phyloP scores from a whole-genome alignment of 768 basidiomycete genomes.

The Suillus subaureus region DNA sequence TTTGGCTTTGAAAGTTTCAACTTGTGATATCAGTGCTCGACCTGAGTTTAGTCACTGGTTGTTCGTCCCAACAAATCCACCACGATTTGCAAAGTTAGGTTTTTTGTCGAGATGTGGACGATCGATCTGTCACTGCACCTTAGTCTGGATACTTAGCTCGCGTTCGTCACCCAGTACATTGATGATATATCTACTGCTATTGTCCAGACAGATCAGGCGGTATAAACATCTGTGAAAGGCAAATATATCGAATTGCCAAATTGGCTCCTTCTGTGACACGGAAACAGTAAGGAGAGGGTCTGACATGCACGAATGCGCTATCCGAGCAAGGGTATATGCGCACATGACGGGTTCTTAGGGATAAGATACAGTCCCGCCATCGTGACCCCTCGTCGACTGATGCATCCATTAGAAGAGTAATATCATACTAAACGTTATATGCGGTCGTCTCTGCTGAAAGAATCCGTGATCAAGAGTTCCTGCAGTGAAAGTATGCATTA shows the following conservation, averaged over 20 bases:
- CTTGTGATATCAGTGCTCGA: background rate
- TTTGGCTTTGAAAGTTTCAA: background rate
- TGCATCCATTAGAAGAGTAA: background rate
- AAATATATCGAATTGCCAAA: background rate
- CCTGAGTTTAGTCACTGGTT: background rate
- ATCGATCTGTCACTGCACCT: background rate
- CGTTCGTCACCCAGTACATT: background rate
- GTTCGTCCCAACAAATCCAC: background rate
- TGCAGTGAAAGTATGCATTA: slow-evolving; percentile 16
- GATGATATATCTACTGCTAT: background rate
- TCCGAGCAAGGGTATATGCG: background rate
- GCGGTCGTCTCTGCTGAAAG: slow-evolving; percentile 33
- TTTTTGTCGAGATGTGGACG: background rate
- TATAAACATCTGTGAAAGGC: background rate
- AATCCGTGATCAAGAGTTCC: slow-evolving; percentile 40
- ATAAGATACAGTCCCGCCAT: background rate
- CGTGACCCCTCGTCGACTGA: background rate
- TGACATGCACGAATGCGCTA: background rate
- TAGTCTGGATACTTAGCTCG: background rate
- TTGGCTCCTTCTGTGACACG: background rate
- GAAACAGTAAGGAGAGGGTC: background rate
- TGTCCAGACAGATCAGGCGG: background rate
- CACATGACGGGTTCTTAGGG: background rate
- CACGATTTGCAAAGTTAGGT: background rate
- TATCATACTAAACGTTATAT: slow-evolving; percentile 12